Conservation (phyloP, 129 eudicot genomes). For the Pittosporum tobira region DNA sequence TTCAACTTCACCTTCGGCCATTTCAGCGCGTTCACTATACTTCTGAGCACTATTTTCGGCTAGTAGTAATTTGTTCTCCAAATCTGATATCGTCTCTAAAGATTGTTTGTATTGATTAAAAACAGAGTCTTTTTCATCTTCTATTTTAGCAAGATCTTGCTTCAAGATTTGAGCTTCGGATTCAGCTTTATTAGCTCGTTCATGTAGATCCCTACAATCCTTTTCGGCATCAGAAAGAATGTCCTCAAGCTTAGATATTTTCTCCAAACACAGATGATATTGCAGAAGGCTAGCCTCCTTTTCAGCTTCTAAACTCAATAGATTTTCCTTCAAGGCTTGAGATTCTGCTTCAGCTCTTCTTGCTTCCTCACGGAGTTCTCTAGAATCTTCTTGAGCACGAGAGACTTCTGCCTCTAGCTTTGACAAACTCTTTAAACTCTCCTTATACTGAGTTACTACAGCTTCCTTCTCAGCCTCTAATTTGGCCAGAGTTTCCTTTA, state of each 20-base stretch:
- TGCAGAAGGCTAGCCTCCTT: conserved; percentile 54
- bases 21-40: conserved; percentile 37
- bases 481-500: conserved; percentile 63
- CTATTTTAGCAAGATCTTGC: conserved; percentile 37
- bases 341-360: conserved; percentile 61
- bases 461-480: conserved; percentile 82
- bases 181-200: conserved; percentile 49
- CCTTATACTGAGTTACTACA: conserved; percentile 44
- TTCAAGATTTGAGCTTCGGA: conserved; percentile 28
- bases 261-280: conserved; percentile 45
- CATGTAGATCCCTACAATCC: conserved; percentile 14
- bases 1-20: conserved; percentile 55
- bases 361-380: conserved; percentile 43
- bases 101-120: conserved; percentile 46
- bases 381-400: conserved; percentile 46
- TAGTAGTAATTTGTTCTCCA: conserved; percentile 47
- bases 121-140: conserved; percentile 47
- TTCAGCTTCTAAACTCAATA: conserved; percentile 50
- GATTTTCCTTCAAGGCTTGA: conserved; percentile 38
- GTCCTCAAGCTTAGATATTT: conserved; percentile 35
- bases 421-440: conserved; percentile 56
- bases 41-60: conserved; percentile 49
- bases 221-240: conserved; percentile 24
- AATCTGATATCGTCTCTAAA: conserved; percentile 32
- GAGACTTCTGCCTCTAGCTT: conserved; percentile 48